Conservation (phyloP, 129 eudicot genomes). For the Helichrysum umbraculigerum region DNA sequence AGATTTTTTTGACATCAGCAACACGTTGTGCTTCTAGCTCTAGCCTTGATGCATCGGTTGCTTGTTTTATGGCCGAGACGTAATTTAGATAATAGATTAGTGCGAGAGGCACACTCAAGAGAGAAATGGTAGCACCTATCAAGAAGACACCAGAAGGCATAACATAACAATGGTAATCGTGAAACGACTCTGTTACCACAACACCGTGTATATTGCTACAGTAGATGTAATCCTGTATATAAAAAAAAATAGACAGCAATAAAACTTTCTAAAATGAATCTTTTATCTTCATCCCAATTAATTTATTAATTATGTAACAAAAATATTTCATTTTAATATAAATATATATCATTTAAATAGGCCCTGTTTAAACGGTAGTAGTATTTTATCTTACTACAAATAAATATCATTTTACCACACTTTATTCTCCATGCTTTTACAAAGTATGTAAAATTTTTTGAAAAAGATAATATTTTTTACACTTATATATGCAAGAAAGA, state of each 20-base stretch:
- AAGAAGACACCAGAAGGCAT: constrained; percentile 16
- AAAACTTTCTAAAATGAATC: neutral
- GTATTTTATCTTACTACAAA: no score
- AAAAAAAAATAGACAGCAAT: neutral
- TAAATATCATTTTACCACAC: no score
- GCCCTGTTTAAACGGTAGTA: no score
- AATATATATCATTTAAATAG: no score
- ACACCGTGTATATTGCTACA: neutral
- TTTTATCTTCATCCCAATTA: no score
- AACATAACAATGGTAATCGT: constrained; percentile 14
- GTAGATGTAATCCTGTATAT: constrained; percentile 25
- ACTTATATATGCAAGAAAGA: no score
- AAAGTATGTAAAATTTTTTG: no score
- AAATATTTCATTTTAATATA: no score
- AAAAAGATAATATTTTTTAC: no score
- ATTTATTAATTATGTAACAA: no score
- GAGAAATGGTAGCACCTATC: constrained; percentile 18
- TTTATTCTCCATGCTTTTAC: no score
- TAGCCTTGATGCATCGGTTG: neutral
- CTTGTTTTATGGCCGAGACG: constrained; percentile 3
- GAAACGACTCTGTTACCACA: neutral
- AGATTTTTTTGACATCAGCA: constrained; percentile 7
- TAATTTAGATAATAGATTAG: constrained; percentile 17
- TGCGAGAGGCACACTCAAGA: constrained; percentile 21
- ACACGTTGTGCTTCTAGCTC: constrained; percentile 25